Base-by-base conservation (phyloP, 441 rosid species). In the Euphorbia schlechtendalii region DNA sequence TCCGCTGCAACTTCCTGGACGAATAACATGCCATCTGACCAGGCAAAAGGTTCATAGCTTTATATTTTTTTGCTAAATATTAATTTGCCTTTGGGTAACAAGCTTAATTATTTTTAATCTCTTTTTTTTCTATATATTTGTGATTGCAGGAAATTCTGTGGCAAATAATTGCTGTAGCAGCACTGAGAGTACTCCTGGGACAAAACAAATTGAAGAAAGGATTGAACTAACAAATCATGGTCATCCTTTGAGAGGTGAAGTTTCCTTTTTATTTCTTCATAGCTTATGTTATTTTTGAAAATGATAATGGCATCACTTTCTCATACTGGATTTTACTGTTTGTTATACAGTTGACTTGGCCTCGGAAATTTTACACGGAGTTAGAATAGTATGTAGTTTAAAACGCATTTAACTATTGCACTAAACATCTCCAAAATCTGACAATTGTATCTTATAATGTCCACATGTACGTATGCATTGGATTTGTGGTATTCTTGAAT, bases 81-180 rank as follows among this genome's bases (percentile, higher is more conserved):
- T 15, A 27, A 55, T 65, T 36, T 4, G 25, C 46, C 18, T 46
- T 64, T 67, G 20, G 41, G 21, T 34, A n/a, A n/a, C n/a, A n/a
- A n/a, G n/a, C n/a, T n/a, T n/a, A n/a, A n/a, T n/a, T n/a, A n/a
- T n/a, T n/a, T n/a, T n/a, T n/a, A n/a, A n/a, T n/a, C n/a, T n/a
- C n/a, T n/a, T n/a, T n/a, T n/a, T n/a, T n/a, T 64, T 34, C n/a
- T 49, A 46, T 3, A 52, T n/a, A 59, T 53, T 30, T 73, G 69
- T 69, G 56, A 28, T 72, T 76, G 69, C 78, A 86, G 90, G 78
- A 36, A 68, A 84, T 48, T 58, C 63, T 57, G 72, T 59, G 22
- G 78, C 74, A 68, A 87, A 81, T 77, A 88, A 88, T 72, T 83
- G 77, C 63, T 84, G 86, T 71, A 89, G 92, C 76, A 84, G 93